Evolutionary conservation across 768 basidiomycete species (phyloP), one percentile per base, ranked within the genome.

Genomic region (Leccinum aurantiacum): DNA sequence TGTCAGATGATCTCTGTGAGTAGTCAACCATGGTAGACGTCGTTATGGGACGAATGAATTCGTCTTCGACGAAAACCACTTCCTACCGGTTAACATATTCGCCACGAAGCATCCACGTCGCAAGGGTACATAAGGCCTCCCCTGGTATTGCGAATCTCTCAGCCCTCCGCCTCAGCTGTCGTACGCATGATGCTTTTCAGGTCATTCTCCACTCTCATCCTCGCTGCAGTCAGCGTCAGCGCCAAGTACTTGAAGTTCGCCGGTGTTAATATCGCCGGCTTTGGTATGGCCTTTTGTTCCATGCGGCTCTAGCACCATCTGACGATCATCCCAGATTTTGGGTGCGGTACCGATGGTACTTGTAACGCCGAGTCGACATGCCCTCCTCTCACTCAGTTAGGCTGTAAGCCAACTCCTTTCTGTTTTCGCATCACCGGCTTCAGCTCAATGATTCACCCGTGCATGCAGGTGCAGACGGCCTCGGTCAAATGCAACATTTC

Each of bases 401-500:
- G 76, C 37, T 79, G 81, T 79, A 58, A 35, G 73, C 33, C 22
- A 2, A 14, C 15, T 53, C 17, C 37, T 38, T 17, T 38, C 15
- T 38, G 15, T 29, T 31, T 22, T 27, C 17, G n/a, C 51, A 11
- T 22, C 3, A 31, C 6, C 10, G 9, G 22, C 24, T 15, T 44
- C n/a, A 4, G 0, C 14, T 33, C 17, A 7, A 33, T 29, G 19
- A 8, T 25, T 56, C n/a, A 63, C 17, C 27, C 15, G 17, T n/a
- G 9, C 6, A 6, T 54, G 1, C 33, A 66, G 63, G 61, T 58
- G 41, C 59, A 7, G 63, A 66, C 53, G 60, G 60, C 17, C 41
- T 58, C 4, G 80, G 82, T n/a, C 86, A 87, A 66, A 87, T 88
- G 82, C 63, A 76, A 47, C 86, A 88, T 66, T 88, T 87, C 60